Percentiles rank a stretch among this genome's conserved stretches.
These are phyloP conservation scores for Nannizziopsis barbatae DNA, from an alignment of 2,329 filamentous ascomycete species.

Conservation along the genomic window DNA sequence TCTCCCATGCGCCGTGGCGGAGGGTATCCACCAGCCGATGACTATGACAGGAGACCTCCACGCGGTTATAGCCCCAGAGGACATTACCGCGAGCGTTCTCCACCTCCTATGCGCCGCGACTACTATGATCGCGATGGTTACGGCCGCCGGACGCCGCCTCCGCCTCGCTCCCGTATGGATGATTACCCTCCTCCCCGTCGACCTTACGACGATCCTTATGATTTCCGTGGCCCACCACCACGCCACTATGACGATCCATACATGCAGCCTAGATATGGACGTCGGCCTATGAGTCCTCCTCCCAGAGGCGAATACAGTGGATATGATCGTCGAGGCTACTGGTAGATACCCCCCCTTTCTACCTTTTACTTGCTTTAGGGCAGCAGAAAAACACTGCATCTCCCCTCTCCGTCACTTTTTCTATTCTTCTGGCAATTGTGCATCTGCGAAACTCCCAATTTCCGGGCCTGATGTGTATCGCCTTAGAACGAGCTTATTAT, in stretches of 20 bases:
- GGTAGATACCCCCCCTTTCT: constrained; percentile 26
- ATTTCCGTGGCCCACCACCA: constrained; percentile 41
- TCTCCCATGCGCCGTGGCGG: constrained; percentile 60
- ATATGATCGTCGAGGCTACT: constrained; percentile 37
- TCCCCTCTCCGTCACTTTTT: constrained; percentile 5
- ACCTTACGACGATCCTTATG: constrained; percentile 51
- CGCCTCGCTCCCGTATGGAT: constrained; percentile 50
- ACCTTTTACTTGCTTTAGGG: constrained; percentile 22
- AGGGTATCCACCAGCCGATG: constrained; percentile 55
- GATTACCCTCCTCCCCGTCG: constrained; percentile 56
- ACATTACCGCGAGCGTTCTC: constrained; percentile 76
- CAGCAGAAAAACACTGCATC: constrained; percentile 17
- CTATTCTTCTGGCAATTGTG: constrained; percentile 8
- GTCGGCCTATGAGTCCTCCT: constrained; percentile 32
- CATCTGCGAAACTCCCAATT: constrained; percentile 7
- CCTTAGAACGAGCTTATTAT: constrained; percentile 4
- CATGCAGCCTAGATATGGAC: constrained; percentile 42
- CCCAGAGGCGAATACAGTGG: constrained; percentile 32
- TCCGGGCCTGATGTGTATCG: constrained; percentile 14
- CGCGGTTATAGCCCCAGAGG: constrained; percentile 77
- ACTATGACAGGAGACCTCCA: constrained; percentile 72
- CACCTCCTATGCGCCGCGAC: constrained; percentile 57
- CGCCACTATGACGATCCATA: constrained; percentile 50
- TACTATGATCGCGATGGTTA: constrained; percentile 76
- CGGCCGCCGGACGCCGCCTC: constrained; percentile 65